Evolutionary conservation across 305 asterid species (phyloP).

Genomic region (Fraxinus albicans): DNA sequence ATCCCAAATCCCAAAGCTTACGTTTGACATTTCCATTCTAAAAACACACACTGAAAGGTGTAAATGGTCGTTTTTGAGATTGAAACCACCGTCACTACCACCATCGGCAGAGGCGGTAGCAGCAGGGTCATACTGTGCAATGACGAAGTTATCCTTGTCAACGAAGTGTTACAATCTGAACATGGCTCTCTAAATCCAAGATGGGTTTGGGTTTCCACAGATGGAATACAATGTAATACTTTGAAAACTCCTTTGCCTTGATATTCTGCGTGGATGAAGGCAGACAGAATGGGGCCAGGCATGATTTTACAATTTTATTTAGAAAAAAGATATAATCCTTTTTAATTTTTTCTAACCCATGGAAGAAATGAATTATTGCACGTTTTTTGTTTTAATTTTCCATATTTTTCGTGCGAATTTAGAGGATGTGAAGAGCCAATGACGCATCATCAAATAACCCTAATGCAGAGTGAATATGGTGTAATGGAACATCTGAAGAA

Average conservation of each 20-base stretch:
- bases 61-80: background rate
- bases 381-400: background rate
- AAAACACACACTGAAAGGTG: background rate
- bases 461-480: conserved; percentile 24
- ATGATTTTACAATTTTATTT: conserved; percentile 31
- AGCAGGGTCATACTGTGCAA: conserved; percentile 28
- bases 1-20: no score
- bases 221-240: conserved; percentile 48
- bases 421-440: conserved; percentile 25
- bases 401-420: background rate
- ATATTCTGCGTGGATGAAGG: conserved; percentile 53
- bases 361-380: conserved; percentile 22
- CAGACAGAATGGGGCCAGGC: conserved; percentile 94
- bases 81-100: background rate
- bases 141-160: conserved; percentile 41
- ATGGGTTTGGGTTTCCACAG: conserved; percentile 41
- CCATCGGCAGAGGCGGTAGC: background rate
- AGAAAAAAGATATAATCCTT: background rate
- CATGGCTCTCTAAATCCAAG: conserved; percentile 37
- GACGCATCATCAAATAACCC: conserved; percentile 23
- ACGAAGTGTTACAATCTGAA: conserved; percentile 38
- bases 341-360: conserved; percentile 13
- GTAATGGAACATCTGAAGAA: background rate
- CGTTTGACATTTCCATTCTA: background rate
- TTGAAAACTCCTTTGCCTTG: conserved; percentile 20